Percentiles rank a stretch among this genome's conserved stretches.
Conservation (phyloP, 2,329 filamentous ascomycete species). For the Ophiostoma triangulosporum region DNA sequence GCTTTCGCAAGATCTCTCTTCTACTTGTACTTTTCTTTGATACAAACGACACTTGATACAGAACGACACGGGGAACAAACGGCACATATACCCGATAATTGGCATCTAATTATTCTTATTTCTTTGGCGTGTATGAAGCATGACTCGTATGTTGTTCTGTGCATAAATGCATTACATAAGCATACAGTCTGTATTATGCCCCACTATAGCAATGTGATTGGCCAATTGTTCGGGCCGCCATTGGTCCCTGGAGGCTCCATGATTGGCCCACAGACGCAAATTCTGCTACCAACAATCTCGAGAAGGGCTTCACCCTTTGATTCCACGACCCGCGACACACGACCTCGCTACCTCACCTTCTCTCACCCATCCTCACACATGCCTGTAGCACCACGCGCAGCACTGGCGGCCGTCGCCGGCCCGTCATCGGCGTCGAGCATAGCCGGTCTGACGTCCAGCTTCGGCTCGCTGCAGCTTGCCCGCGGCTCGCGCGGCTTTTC, state of each 20-base stretch:
- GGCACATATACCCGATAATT: neutral
- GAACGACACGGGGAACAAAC: neutral
- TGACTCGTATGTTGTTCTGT: neutral
- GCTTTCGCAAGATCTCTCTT: neutral
- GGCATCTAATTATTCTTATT: no score
- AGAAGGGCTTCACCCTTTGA: neutral
- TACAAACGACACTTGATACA: neutral
- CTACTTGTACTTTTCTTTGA: no score
- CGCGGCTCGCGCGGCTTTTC: neutral
- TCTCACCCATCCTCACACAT: neutral
- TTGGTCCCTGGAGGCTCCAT: neutral
- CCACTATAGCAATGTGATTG: neutral
- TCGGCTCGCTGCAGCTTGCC: slow-evolving; percentile 1
- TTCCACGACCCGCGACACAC: neutral
- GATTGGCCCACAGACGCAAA: neutral
- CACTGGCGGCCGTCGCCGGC: slow-evolving; percentile 1
- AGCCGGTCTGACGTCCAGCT: neutral
- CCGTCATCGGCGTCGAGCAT: neutral
- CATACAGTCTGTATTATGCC: neutral
- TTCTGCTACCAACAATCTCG: neutral
- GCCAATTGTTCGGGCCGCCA: neutral
- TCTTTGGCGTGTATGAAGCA: no score
- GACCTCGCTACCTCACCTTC: neutral
- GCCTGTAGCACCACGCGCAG: slow-evolving; percentile 3
- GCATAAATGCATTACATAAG: neutral